Percentiles rank a stretch among this genome's conserved stretches.
These are phyloP conservation scores for Magnolia officinalis DNA, from an alignment of 164 flowering plant species.

Conservation along the genomic window DNA sequence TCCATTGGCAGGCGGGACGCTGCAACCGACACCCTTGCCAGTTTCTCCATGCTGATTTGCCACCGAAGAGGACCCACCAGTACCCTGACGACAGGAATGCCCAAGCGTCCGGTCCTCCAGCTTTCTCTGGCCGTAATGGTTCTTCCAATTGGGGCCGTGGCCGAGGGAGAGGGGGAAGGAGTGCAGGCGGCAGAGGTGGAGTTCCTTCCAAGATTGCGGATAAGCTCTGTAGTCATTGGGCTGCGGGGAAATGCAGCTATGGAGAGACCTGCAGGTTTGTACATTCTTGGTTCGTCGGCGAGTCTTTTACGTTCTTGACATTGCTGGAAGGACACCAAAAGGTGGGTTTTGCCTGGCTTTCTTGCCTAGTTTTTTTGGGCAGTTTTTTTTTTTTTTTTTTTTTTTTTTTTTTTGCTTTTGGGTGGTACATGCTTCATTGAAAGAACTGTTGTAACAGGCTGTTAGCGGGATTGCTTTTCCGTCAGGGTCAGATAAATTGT, in stretches of 20 bases:
- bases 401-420: not conserved
- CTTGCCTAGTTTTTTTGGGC: not conserved
- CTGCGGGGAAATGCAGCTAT: conserved; percentile 57
- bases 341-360: conserved; percentile 29
- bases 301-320: conserved; percentile 55
- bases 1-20: conserved; percentile 65
- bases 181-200: conserved; percentile 12
- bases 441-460: conserved; percentile 35
- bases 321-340: conserved; percentile 86
- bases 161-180: conserved; percentile 9
- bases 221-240: conserved; percentile 65
- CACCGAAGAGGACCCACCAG: conserved; percentile 36
- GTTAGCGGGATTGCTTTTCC: conserved; percentile 76
- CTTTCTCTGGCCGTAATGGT: not conserved
- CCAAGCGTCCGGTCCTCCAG: conserved; percentile 14
- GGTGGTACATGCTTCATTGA: not conserved
- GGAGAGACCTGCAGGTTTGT: conserved; percentile 65
- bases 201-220: conserved; percentile 33
- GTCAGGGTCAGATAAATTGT: conserved; percentile 74
- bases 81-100: conserved; percentile 27
- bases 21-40: conserved; percentile 54
- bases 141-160: conserved; percentile 21
- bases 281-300: conserved; percentile 74
- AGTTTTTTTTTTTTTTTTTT: not conserved
- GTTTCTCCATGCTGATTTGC: conserved; percentile 52